Evolutionary conservation across 805 yeast genomes (phyloP).

Genomic region (Candida caryicola): DNA sequence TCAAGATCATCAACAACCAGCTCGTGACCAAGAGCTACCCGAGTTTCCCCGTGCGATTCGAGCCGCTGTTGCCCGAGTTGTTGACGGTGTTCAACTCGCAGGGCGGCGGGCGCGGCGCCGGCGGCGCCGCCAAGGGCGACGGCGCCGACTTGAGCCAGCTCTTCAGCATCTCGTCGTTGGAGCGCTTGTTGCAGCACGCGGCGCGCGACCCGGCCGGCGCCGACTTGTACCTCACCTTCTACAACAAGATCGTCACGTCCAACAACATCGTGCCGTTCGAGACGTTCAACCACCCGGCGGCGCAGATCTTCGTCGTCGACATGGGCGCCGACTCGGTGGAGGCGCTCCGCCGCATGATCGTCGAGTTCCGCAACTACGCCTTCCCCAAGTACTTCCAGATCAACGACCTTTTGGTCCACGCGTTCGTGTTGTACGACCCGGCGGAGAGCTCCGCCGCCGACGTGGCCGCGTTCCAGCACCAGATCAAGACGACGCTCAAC

Average conservation of each 20-base stretch:
- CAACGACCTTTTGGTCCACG: slow-evolving; percentile 54
- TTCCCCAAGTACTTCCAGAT: slow-evolving; percentile 65
- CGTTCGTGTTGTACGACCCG: slow-evolving; percentile 30
- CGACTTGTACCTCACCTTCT: slow-evolving; percentile 52
- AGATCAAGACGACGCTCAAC: slow-evolving; percentile 24
- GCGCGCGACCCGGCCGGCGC: slow-evolving; percentile 5
- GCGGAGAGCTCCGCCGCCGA: slow-evolving; percentile 22
- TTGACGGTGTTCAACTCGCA: slow-evolving; percentile 18
- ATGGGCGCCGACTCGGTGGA: slow-evolving; percentile 48
- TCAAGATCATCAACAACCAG: slow-evolving; percentile 51
- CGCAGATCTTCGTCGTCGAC: slow-evolving; percentile 67
- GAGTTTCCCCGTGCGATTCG: slow-evolving; percentile 58
- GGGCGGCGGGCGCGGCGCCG: neutral
- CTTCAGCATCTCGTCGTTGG: slow-evolving; percentile 40
- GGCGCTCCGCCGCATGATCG: slow-evolving; percentile 55
- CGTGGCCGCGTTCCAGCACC: slow-evolving; percentile 27
- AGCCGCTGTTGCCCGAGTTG: slow-evolving; percentile 38
- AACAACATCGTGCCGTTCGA: slow-evolving; percentile 72
- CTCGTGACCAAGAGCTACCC: slow-evolving; percentile 47
- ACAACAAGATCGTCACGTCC: slow-evolving; percentile 58
- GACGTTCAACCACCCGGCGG: slow-evolving; percentile 81
- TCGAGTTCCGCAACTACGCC: slow-evolving; percentile 46
- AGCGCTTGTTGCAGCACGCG: slow-evolving; percentile 23
- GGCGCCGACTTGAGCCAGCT: slow-evolving; percentile 21
- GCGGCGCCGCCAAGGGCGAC: slow-evolving; percentile 6